Conservation (phyloP, 108 stramenopile species). For the Fragilaria crotonensis region DNA sequence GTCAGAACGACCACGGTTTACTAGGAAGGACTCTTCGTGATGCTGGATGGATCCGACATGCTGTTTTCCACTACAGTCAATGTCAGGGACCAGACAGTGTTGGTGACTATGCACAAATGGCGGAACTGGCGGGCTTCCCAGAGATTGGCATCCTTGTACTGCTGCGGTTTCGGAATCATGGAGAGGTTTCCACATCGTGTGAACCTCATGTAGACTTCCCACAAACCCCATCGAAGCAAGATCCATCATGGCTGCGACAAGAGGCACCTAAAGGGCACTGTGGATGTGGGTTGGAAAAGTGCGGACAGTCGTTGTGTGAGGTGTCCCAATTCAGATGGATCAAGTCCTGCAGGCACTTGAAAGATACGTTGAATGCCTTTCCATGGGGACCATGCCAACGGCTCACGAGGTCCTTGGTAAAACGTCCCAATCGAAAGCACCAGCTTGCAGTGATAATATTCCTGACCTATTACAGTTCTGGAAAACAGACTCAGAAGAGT, state of each 20-base stretch:
- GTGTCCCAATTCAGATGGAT: constrained; percentile 13
- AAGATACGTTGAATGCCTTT: neutral
- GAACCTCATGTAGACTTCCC: too few relatives aligned
- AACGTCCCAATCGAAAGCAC: neutral
- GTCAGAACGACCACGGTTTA: constrained; percentile 21
- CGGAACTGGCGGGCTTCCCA: constrained; percentile 48
- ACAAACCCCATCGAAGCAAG: neutral
- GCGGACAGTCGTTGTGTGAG: constrained; percentile 29
- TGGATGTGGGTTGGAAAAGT: constrained; percentile 30
- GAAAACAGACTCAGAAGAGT: constrained; percentile 7
- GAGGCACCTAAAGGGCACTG: constrained; percentile 12
- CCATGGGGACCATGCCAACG: neutral
- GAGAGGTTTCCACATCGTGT: constrained; percentile 1
- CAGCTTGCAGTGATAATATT: neutral
- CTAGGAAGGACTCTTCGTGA: constrained; percentile 45
- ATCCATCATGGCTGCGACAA: neutral
- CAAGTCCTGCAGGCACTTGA: neutral
- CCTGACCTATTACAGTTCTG: constrained; percentile 33
- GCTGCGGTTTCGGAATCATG: constrained; percentile 19
- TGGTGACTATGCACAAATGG: constrained; percentile 59
- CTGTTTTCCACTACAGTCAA: constrained; percentile 39
- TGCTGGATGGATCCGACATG: constrained; percentile 31
- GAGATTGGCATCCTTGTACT: constrained; percentile 41
- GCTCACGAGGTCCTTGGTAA: neutral
- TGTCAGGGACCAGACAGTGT: constrained; percentile 14